Conservation (phyloP, 495 filamentous ascomycete genomes). For the Darksidea phi region DNA sequence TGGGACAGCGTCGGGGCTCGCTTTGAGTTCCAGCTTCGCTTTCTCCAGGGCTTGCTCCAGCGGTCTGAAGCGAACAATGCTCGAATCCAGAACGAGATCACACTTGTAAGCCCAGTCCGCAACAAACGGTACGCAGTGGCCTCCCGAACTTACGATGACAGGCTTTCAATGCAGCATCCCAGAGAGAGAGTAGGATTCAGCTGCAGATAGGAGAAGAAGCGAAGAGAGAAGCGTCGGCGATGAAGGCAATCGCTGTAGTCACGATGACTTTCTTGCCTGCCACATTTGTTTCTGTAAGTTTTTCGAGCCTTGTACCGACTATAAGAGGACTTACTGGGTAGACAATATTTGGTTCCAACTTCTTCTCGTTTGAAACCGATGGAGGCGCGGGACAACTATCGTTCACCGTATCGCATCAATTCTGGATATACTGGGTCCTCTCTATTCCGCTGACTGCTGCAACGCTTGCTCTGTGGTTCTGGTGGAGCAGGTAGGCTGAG, state of each 20-base stretch:
- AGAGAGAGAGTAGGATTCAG: conserved; percentile 4
- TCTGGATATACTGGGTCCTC: not conserved
- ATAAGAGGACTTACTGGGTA: not conserved
- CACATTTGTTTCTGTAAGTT: conserved; percentile 10
- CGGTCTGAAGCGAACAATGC: conserved; percentile 11
- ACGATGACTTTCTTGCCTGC: conserved; percentile 17
- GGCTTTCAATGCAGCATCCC: conserved; percentile 7
- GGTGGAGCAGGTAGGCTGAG: not conserved
- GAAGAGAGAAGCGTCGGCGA: not conserved
- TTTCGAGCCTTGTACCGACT: not conserved
- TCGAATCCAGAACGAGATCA: conserved; percentile 13
- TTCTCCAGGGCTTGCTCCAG: conserved; percentile 7
- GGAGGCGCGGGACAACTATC: not conserved
- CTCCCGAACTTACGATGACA: not conserved
- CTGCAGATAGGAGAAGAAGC: conserved; percentile 8
- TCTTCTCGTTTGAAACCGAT: conserved; percentile 7
- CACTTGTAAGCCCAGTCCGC: conserved; percentile 7
- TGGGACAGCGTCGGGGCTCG: conserved; percentile 10
- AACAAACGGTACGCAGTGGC: not conserved
- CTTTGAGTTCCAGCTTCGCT: not conserved
- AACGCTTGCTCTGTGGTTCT: not conserved
- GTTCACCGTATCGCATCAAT: not conserved
- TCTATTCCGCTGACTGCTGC: not conserved
- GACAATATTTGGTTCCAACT: conserved; percentile 14
- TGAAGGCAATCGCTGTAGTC: conserved; percentile 14